These are phyloP conservation scores for Liquidambar formosana DNA, from an alignment of 164 flowering plant genomes.

Conservation along the genomic window DNA sequence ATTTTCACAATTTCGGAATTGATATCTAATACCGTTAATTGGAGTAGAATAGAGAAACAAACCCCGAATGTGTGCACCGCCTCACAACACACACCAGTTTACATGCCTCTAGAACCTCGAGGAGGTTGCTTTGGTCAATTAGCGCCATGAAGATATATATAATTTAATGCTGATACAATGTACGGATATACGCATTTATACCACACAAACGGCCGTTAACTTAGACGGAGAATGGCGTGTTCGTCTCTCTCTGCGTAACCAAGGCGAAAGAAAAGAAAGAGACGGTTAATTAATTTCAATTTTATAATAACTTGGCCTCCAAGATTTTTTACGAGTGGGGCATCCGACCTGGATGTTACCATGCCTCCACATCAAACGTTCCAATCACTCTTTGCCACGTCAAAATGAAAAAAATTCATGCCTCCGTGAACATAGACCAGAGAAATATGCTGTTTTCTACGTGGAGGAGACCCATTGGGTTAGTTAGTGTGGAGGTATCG, in stretches of 20 bases:
- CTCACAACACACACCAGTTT: no score
- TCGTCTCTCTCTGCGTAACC: not conserved
- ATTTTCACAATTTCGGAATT: no score
- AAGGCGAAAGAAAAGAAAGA: not conserved
- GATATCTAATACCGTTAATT: no score
- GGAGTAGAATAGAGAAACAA: no score
- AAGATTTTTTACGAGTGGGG: not conserved
- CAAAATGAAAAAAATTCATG: not conserved
- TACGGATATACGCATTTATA: not conserved
- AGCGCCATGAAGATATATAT: not conserved
- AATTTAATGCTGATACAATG: not conserved
- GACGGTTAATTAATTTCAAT: not conserved
- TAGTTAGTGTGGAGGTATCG: no score
- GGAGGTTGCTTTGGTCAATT: not conserved
- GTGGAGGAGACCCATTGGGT: no score
- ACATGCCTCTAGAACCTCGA: not conserved
- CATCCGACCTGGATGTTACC: not conserved
- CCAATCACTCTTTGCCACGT: conserved; percentile 5
- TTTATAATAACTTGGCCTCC: conserved; percentile 3
- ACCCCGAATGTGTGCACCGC: no score
- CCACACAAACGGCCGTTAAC: not conserved
- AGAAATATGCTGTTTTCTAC: no score
- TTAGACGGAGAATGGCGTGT: conserved; percentile 4
- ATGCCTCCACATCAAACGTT: not conserved
- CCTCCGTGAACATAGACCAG: no score